Conservation (phyloP, 2,329 filamentous ascomycete species). For the Stagonosporopsis cucurbitacearum region DNA sequence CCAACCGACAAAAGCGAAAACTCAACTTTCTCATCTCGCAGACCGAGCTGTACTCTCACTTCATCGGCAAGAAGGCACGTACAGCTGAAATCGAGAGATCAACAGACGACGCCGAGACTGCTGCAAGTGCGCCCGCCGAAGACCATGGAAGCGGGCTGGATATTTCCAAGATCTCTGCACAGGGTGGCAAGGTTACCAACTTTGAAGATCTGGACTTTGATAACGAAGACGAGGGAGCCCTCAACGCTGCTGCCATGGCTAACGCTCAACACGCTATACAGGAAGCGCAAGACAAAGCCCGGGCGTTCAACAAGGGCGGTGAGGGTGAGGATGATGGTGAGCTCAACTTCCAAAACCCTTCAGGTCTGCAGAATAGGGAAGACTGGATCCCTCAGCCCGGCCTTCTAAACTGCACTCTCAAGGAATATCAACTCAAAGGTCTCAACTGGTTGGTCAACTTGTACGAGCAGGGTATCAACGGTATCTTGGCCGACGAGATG, state of each 20-base stretch:
- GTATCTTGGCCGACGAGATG: slow-evolving; percentile 98
- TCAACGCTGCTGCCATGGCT: slow-evolving; percentile 85
- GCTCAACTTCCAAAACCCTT: slow-evolving; percentile 99
- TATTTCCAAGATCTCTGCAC: slow-evolving; percentile 55
- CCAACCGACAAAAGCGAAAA: slow-evolving; percentile 96
- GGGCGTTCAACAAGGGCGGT: slow-evolving; percentile 81
- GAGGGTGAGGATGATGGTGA: slow-evolving; percentile 75
- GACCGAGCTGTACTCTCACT: slow-evolving; percentile 98
- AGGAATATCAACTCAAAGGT: slow-evolving; percentile 98
- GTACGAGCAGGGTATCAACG: slow-evolving; percentile 99
- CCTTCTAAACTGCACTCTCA: slow-evolving; percentile 90
- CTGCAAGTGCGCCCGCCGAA: slow-evolving; percentile 51
- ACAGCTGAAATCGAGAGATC: slow-evolving; percentile 92
- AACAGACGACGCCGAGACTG: slow-evolving; percentile 73
- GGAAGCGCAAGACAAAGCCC: slow-evolving; percentile 89
- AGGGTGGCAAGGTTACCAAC: slow-evolving; percentile 78
- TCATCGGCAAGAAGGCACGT: slow-evolving; percentile 99
- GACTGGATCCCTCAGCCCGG: slow-evolving; percentile 82
- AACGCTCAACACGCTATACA: slow-evolving; percentile 97
- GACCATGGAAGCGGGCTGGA: slow-evolving; percentile 54
- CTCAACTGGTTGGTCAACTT: slow-evolving; percentile 99
- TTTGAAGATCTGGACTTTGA: slow-evolving; percentile 97
- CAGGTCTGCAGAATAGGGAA: slow-evolving; percentile 90
- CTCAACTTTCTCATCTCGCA: slow-evolving; percentile 99
- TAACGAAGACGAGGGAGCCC: slow-evolving; percentile 83